These are phyloP conservation scores for Beauveria sp. DNA, from an alignment of 2,329 filamentous ascomycete genomes.

Conservation along the genomic window DNA sequence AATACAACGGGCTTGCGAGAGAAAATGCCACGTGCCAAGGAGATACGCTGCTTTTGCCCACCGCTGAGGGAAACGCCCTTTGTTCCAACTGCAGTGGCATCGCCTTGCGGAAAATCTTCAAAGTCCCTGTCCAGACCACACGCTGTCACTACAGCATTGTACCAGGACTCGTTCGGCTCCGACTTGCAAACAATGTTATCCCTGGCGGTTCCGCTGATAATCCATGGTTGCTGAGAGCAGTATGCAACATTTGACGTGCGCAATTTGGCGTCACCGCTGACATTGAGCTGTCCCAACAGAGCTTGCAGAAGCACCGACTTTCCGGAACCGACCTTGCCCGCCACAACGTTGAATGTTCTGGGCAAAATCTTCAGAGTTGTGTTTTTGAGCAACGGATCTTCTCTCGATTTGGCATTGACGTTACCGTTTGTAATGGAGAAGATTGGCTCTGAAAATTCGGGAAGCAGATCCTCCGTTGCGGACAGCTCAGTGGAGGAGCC, in stretches of 20 bases:
- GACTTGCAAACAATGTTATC: slow-evolving; percentile 19
- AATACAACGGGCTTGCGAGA: slow-evolving; percentile 19
- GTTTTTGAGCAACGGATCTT: not conserved
- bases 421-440: not conserved
- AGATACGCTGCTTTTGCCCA: slow-evolving; percentile 21
- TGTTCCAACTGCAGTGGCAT: slow-evolving; percentile 16
- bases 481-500: not conserved
- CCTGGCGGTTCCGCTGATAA: slow-evolving; percentile 16
- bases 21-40: slow-evolving; percentile 20
- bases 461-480: not conserved
- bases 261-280: slow-evolving; percentile 10
- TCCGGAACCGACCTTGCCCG: slow-evolving; percentile 18
- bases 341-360: slow-evolving; percentile 15
- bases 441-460: not conserved
- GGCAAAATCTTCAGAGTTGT: slow-evolving; percentile 13
- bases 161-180: slow-evolving; percentile 15
- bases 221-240: slow-evolving; percentile 19
- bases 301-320: slow-evolving; percentile 18
- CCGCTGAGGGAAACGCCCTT: slow-evolving; percentile 19
- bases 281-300: slow-evolving; percentile 16
- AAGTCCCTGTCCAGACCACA: slow-evolving; percentile 17
- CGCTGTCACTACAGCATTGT: slow-evolving; percentile 15
- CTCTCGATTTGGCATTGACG: slow-evolving; percentile 6
- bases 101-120: slow-evolving; percentile 16
- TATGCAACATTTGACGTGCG: slow-evolving; percentile 15